These are phyloP conservation scores for Pyrenochaeta sp. DNA, from an alignment of 2,329 filamentous ascomycete genomes.

Conservation along the genomic window DNA sequence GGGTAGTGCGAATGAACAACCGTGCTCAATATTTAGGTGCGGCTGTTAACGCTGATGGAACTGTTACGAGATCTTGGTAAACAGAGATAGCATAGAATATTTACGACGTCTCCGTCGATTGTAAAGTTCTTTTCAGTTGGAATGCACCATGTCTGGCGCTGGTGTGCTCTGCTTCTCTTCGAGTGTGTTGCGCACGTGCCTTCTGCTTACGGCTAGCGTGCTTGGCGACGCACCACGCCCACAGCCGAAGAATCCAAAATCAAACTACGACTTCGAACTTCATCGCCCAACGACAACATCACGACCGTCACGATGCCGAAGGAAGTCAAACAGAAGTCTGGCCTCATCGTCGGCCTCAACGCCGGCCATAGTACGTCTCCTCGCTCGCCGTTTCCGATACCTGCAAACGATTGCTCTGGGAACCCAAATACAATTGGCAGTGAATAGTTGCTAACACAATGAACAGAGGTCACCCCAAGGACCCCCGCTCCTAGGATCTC, in stretches of 20 bases:
- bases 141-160: not conserved
- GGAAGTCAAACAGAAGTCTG: constrained; percentile 63
- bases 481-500: constrained; percentile 60
- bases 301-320: constrained; percentile 58
- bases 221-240: constrained; percentile 27
- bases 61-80: too few relatives aligned
- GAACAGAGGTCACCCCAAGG: constrained; percentile 60
- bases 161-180: not conserved
- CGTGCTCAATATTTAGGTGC: too few relatives aligned
- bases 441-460: constrained; percentile 34
- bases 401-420: constrained; percentile 11
- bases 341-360: constrained; percentile 69
- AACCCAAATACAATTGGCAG: constrained; percentile 22
- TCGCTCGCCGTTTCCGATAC: constrained; percentile 24
- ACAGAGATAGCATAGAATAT: too few relatives aligned
- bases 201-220: constrained; percentile 25
- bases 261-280: constrained; percentile 15
- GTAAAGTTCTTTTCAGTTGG: too few relatives aligned
- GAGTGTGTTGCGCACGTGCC: constrained; percentile 8
- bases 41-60: too few relatives aligned
- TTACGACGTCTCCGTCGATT: too few relatives aligned
- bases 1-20: too few relatives aligned
- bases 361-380: constrained; percentile 69
- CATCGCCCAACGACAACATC: constrained; percentile 43
- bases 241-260: constrained; percentile 30